These are phyloP conservation scores for Danielia oregonensis DNA, from an alignment of 805 yeast genomes.

Conservation along the genomic window DNA sequence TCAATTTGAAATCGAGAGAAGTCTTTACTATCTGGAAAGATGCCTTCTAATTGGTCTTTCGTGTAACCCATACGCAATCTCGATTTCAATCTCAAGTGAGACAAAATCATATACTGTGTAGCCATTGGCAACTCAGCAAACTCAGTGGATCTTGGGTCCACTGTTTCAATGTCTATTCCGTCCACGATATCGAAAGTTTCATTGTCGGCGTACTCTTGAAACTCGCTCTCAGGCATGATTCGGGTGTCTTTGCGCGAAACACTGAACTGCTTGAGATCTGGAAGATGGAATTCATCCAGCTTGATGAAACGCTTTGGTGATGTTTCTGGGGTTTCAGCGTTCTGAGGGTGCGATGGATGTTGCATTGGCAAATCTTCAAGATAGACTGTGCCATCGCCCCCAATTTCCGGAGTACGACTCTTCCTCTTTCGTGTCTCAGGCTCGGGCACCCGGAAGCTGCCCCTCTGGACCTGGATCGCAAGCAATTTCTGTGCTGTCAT, in stretches of 20 bases:
- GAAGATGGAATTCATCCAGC: slow-evolving; percentile 84
- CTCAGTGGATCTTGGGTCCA: slow-evolving; percentile 81
- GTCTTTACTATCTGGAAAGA: slow-evolving; percentile 84
- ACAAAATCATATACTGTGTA: slow-evolving; percentile 83
- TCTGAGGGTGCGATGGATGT: slow-evolving; percentile 11
- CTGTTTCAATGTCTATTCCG: slow-evolving; percentile 62
- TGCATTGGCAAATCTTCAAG: slow-evolving; percentile 25
- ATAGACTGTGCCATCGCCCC: slow-evolving; percentile 11
- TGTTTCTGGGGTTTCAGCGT: slow-evolving; percentile 1
- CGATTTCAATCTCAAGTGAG: slow-evolving; percentile 77
- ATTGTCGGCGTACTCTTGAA: slow-evolving; percentile 48
- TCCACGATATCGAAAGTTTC: slow-evolving; percentile 49
- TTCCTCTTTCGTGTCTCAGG: slow-evolving; percentile 22
- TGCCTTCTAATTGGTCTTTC: slow-evolving; percentile 75
- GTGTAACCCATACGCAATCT: slow-evolving; percentile 93
- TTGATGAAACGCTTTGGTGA: slow-evolving; percentile 36
- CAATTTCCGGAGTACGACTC: slow-evolving; percentile 1
- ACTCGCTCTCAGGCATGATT: slow-evolving; percentile 69
- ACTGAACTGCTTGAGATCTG: slow-evolving; percentile 56
- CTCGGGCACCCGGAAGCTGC: slow-evolving; percentile 14
- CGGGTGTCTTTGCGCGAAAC: slow-evolving; percentile 63
- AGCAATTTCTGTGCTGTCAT: slow-evolving; percentile 77
- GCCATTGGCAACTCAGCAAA: slow-evolving; percentile 75
- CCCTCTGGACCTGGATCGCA: slow-evolving; percentile 71
- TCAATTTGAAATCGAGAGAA: slow-evolving; percentile 91